These are phyloP conservation scores for Ophiostoma perfectum DNA, from an alignment of 2,329 filamentous ascomycete species.

Conservation along the genomic window DNA sequence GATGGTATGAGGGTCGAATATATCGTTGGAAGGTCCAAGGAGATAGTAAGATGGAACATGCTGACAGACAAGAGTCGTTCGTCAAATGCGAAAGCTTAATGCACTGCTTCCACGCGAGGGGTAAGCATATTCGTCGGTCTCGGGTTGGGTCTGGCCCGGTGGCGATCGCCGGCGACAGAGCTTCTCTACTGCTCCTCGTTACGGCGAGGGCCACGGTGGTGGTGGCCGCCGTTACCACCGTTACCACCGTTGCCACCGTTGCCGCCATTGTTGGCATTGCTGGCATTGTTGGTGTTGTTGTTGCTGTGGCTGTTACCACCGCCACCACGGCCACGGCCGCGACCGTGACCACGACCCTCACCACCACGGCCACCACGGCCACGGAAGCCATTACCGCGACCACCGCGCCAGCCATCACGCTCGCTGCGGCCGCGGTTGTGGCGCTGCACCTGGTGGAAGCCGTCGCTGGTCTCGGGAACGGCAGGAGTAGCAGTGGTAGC, in stretches of 20 bases:
- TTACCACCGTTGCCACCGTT: not conserved
- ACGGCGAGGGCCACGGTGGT: constrained; percentile 4
- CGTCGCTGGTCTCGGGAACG: constrained; percentile 51
- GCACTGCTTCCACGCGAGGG: not conserved
- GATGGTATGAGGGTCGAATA: too few relatives aligned
- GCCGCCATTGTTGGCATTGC: not conserved
- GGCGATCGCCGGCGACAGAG: not conserved
- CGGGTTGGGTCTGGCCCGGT: not conserved
- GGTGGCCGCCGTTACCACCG: not conserved
- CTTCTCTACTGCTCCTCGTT: constrained; percentile 14
- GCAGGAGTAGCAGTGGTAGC: constrained; percentile 25
- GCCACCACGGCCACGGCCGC: constrained; percentile 18
- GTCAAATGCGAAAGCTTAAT: not conserved
- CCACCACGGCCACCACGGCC: constrained; percentile 39
- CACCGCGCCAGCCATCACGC: constrained; percentile 45
- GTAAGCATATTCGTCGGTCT: not conserved
- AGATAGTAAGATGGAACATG: too few relatives aligned
- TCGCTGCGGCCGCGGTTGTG: constrained; percentile 53
- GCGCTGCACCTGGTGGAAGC: constrained; percentile 65
- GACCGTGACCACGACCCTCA: constrained; percentile 19
- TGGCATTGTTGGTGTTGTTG: constrained; percentile 11
- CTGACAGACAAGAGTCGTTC: too few relatives aligned
- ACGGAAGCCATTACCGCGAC: constrained; percentile 49
- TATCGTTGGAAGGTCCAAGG: too few relatives aligned
- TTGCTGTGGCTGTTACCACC: constrained; percentile 16